phyloP scores from a whole-genome alignment of 176 grass and related monocot genomes.

The Ampelocalamus luodianensis region DNA sequence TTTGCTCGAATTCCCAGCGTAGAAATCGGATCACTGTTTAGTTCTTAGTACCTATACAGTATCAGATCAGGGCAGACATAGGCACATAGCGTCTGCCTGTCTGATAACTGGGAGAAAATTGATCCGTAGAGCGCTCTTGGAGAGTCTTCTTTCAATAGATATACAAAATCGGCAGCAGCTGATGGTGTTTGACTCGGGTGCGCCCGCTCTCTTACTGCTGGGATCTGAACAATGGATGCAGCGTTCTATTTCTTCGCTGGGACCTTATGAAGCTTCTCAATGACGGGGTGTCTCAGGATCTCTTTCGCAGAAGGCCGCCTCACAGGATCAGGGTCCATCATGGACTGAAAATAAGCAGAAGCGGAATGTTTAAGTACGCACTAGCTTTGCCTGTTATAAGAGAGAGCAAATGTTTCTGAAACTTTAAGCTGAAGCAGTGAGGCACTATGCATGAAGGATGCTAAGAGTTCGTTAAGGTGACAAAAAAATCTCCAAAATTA shows the following conservation, averaged over 20 bases:
- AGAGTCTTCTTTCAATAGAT: conserved; percentile 31
- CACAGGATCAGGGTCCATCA: conserved; percentile 93
- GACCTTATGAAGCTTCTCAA: conserved; percentile 61
- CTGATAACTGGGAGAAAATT: not conserved
- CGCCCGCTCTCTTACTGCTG: not conserved
- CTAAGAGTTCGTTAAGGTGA: not conserved
- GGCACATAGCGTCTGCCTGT: not conserved
- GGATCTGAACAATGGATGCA: not conserved
- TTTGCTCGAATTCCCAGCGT: not conserved
- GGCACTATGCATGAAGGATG: not conserved
- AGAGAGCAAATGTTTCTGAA: not conserved
- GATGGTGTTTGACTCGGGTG: conserved; percentile 9
- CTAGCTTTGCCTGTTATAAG: not conserved
- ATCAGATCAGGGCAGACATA: conserved; percentile 11
- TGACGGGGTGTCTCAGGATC: conserved; percentile 60
- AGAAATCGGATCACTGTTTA: not conserved
- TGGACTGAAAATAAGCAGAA: conserved; percentile 57
- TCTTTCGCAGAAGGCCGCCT: conserved; percentile 86
- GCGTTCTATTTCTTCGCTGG: conserved; percentile 31
- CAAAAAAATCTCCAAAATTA: not conserved
- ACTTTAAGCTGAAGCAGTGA: not conserved
- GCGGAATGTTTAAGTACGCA: not conserved
- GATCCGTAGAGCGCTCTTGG: not conserved
- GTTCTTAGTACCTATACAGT: conserved; percentile 34
- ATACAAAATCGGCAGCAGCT: conserved; percentile 48